Evolutionary conservation across 2,329 filamentous ascomycete genomes (phyloP), one percentile per base, ranked within the genome.

Genomic region (Dryadomyces quercus-mongolicae): DNA sequence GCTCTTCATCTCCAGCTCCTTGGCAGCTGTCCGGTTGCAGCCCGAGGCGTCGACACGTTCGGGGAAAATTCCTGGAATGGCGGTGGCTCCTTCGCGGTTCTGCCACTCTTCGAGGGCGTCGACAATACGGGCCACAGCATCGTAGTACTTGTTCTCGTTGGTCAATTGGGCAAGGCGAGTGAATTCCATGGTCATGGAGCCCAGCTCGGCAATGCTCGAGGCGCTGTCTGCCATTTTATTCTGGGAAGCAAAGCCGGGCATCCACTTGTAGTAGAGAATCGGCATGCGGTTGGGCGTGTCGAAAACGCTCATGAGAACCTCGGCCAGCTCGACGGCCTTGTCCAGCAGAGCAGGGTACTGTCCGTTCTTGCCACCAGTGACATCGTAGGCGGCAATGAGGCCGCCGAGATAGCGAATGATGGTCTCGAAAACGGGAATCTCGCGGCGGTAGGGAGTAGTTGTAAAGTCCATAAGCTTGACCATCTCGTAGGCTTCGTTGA

Each of bases 281-380:
- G 92, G 91, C 88, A 97, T 94, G 61, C 89, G 82, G 67, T 97
- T 96, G 1, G 91, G 91, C 0, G 92, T 96, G 68, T 95, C 89
- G 62, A 95, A 95, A 4, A 86, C 79, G 53, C 85, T 82, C 72
- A 91, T 89, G 36, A 95, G 71, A 57, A 95, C 77, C 62, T 92
- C 86, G 43, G 82, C 89, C 25, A 93, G 77, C 68, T 92, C 85
- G 40, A 85, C 75, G 1, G 89, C 87, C 69, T 94, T 93, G 53
- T 84, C 79, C 36, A 94, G 74, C 12, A 95, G 74, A 22, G 85
- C 73, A 20, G 76, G 70, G 62, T 95, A 85, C 15, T 70, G 62
- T 42, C 75, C 74, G 8, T 68, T 62, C 42, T 69, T 62, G 7
- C 78, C 81, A 18, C 80, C 85, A 52, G 86, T 91, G 54, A 96